Evolutionary conservation across 768 basidiomycete genomes (phyloP).

Genomic region (Porphyrellus cyaneotinctus): DNA sequence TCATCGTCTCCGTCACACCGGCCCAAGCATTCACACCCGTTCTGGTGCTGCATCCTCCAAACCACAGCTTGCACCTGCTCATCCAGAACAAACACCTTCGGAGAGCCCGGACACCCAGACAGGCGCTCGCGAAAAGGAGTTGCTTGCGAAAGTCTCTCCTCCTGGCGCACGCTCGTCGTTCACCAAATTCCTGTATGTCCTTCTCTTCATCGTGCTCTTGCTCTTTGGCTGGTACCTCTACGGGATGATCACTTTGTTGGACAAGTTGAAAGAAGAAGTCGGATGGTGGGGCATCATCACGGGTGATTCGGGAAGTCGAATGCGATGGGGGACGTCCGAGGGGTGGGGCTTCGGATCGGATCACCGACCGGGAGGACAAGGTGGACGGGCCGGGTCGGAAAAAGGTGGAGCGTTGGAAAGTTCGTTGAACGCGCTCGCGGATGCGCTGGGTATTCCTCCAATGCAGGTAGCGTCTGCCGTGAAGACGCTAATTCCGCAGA

Average conservation of each 20-base stretch:
- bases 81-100: not conserved
- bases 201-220: conserved; percentile 40
- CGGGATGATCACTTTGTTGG: conserved; percentile 40
- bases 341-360: conserved; percentile 6
- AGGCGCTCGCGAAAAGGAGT: not conserved
- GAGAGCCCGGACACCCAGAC: not conserved
- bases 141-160: not conserved
- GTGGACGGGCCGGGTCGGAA: not conserved
- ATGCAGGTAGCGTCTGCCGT: conserved; percentile 61
- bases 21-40: conserved; percentile 14
- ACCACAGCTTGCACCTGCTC: not conserved
- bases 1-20: conserved; percentile 17
- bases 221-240: conserved; percentile 51
- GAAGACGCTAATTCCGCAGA: conserved; percentile 54
- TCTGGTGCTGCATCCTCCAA: conserved; percentile 2
- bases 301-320: conserved; percentile 1
- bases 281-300: conserved; percentile 49
- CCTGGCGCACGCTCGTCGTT: conserved; percentile 4
- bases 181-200: conserved; percentile 45
- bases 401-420: conserved; percentile 42
- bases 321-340: not conserved
- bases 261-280: conserved; percentile 46
- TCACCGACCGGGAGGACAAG: not conserved
- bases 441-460: conserved; percentile 57
- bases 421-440: conserved; percentile 56